Evolutionary conservation across 257 asterid species (phyloP).

Genomic region (Solanum lignicaule): DNA sequence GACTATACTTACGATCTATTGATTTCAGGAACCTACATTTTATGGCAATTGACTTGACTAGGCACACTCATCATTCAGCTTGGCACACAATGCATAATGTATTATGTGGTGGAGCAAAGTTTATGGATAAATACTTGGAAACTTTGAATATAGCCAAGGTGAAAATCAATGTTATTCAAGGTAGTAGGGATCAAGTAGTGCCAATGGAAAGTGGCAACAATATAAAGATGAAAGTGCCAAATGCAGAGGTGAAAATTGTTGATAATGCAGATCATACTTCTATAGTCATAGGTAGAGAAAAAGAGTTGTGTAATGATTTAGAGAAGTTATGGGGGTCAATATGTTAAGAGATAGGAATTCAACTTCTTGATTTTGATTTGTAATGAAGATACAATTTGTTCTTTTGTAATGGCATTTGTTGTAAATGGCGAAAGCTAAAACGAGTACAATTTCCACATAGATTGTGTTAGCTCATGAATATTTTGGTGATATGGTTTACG

Average conservation of each 20-base stretch:
- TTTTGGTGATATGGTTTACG: fast-evolving
- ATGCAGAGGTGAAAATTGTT: conserved; percentile 32
- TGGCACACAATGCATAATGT: conserved; percentile 91
- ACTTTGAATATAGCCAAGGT: conserved; percentile 20
- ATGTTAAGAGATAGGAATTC: neutral
- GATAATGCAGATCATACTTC: conserved; percentile 43
- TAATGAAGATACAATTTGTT: neutral
- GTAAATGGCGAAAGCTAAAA: neutral
- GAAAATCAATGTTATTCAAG: conserved; percentile 46
- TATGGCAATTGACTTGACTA: conserved; percentile 25
- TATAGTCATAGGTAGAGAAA: conserved; percentile 43
- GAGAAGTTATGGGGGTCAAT: conserved; percentile 42
- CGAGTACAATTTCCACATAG: neutral
- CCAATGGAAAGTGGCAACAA: conserved; percentile 51
- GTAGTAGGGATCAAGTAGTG: conserved; percentile 53
- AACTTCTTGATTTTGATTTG: neutral
- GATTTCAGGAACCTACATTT: conserved; percentile 43
- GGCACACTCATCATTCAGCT: conserved; percentile 83
- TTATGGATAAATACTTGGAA: conserved; percentile 52
- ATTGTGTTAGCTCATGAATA: neutral
- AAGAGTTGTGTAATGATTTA: conserved; percentile 28
- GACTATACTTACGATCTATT: neutral
- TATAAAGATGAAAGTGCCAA: conserved; percentile 42
- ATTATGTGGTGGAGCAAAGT: conserved; percentile 59
- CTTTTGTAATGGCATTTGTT: neutral